A percentile compares a stretch with the other conserved stretches of the same genome.
Conservation (phyloP, 495 filamentous ascomycete genomes). For the Endocarpon pusillum region DNA sequence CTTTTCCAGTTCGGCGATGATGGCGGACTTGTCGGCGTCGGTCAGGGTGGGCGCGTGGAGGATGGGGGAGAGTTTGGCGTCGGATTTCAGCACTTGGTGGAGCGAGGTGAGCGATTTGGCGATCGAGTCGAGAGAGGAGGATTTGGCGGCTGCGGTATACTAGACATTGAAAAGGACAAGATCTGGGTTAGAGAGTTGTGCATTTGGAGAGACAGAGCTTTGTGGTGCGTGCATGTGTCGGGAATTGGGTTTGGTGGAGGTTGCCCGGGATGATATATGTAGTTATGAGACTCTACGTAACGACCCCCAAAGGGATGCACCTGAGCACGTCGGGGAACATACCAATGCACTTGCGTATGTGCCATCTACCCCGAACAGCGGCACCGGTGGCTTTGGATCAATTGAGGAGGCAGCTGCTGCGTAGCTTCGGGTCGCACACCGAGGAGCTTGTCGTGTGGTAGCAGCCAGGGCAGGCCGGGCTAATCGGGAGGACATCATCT, state of each 20-base stretch:
- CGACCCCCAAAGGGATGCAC: constrained; percentile 6
- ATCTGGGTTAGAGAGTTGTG: too few relatives aligned
- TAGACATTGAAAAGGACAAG: constrained; percentile 34
- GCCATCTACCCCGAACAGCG: constrained; percentile 88
- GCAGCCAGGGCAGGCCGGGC: not conserved
- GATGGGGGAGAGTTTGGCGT: constrained; percentile 59
- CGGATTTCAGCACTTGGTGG: constrained; percentile 53
- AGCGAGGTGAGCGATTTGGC: constrained; percentile 59
- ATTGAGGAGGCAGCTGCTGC: constrained; percentile 47
- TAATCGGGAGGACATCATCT: constrained; percentile 7
- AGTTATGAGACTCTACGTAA: too few relatives aligned
- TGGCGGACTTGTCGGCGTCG: constrained; percentile 58
- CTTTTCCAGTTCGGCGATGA: constrained; percentile 73
- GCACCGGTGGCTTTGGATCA: constrained; percentile 66
- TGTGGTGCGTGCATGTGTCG: too few relatives aligned
- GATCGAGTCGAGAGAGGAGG: constrained; percentile 61
- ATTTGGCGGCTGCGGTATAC: constrained; percentile 93
- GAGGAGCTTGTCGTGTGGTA: constrained; percentile 13
- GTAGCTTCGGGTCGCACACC: constrained; percentile 26
- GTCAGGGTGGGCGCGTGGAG: constrained; percentile 66
- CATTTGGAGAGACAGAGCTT: too few relatives aligned
- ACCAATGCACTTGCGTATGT: constrained; percentile 98
- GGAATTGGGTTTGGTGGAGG: too few relatives aligned
- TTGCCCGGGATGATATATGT: too few relatives aligned
- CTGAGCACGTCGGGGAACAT: too few relatives aligned